Percentiles rank a stretch among this genome's conserved stretches.
Evolutionary conservation across 1,284 basidiomycete genomes (phyloP).

Genomic region (Microbotryum saponariae): DNA sequence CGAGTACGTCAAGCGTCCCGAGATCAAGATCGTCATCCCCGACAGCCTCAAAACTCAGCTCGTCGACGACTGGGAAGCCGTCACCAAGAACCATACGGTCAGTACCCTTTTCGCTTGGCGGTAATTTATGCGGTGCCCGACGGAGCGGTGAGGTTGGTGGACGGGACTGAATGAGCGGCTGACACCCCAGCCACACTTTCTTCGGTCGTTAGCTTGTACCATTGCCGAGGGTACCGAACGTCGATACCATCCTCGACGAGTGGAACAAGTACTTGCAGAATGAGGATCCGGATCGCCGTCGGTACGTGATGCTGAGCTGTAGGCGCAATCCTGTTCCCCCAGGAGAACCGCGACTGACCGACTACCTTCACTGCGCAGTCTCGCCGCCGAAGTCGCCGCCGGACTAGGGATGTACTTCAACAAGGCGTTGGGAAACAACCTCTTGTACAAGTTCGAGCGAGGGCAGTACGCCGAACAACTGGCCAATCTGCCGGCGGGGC

Average conservation of each 20-base stretch:
- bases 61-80: slow-evolving; percentile 96
- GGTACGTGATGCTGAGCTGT: slow-evolving; percentile 2
- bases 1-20: slow-evolving; percentile 61
- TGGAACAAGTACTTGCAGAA: slow-evolving; percentile 52
- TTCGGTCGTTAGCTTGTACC: slow-evolving; percentile 60
- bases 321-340: too few relatives aligned
- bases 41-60: slow-evolving; percentile 80
- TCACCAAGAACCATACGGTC: slow-evolving; percentile 89
- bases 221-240: slow-evolving; percentile 73
- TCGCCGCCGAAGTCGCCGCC: slow-evolving; percentile 60
- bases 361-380: slow-evolving; percentile 1
- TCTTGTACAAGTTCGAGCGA: slow-evolving; percentile 90
- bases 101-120: slow-evolving; percentile 12
- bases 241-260: slow-evolving; percentile 67
- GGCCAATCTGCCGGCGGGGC: slow-evolving; percentile 49
- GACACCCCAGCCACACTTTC: background rate
- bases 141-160: background rate
- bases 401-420: slow-evolving; percentile 95
- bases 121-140: background rate
- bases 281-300: slow-evolving; percentile 22
- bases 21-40: slow-evolving; percentile 84
- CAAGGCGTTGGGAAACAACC: slow-evolving; percentile 75
- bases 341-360: background rate
- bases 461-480: slow-evolving; percentile 81
- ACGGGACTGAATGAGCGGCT: background rate